Percentiles rank a stretch among this genome's conserved stretches.
These are phyloP conservation scores for Tylopilus sp. DNA, from an alignment of 768 basidiomycete species.

Conservation along the genomic window DNA sequence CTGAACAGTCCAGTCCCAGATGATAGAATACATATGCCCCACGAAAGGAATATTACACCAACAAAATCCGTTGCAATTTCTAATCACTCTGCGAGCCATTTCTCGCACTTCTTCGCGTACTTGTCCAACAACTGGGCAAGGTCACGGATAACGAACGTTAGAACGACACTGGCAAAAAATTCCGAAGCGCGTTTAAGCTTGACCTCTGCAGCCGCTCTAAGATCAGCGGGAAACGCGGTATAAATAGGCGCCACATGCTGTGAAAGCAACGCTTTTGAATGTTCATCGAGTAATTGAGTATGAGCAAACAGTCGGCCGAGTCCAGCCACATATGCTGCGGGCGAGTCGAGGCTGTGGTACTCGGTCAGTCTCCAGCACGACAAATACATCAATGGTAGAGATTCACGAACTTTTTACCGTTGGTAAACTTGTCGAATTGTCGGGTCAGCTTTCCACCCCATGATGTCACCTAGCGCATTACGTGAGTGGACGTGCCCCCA, in stretches of 20 bases:
- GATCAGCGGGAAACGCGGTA: constrained; percentile 60
- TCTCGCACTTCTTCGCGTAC: constrained; percentile 91
- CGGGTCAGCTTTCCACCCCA: constrained; percentile 75
- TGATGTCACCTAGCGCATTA: constrained; percentile 42
- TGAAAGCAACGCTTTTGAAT: constrained; percentile 67
- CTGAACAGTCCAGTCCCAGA: constrained; percentile 32
- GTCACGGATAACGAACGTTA: constrained; percentile 88
- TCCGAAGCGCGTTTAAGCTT: constrained; percentile 82
- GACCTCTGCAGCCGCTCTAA: constrained; percentile 62
- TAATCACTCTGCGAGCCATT: constrained; percentile 79
- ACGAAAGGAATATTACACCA: constrained; percentile 26
- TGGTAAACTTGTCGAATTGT: constrained; percentile 80
- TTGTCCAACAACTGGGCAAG: constrained; percentile 85
- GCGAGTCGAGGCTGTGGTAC: constrained; percentile 74
- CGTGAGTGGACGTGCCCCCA: constrained; percentile 8
- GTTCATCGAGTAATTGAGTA: constrained; percentile 83
- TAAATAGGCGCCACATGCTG: constrained; percentile 72
- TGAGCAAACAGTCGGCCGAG: constrained; percentile 70
- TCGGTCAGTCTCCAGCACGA: constrained; percentile 9
- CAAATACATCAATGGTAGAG: constrained; percentile 3
- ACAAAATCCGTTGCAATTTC: constrained; percentile 18
- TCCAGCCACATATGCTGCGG: constrained; percentile 76
- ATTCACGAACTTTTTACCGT: constrained; percentile 76
- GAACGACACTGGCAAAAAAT: constrained; percentile 85
- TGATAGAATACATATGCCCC: constrained; percentile 33